phyloP scores from a whole-genome alignment of 768 basidiomycete species.

The Strobilomyces echinocephalus region DNA sequence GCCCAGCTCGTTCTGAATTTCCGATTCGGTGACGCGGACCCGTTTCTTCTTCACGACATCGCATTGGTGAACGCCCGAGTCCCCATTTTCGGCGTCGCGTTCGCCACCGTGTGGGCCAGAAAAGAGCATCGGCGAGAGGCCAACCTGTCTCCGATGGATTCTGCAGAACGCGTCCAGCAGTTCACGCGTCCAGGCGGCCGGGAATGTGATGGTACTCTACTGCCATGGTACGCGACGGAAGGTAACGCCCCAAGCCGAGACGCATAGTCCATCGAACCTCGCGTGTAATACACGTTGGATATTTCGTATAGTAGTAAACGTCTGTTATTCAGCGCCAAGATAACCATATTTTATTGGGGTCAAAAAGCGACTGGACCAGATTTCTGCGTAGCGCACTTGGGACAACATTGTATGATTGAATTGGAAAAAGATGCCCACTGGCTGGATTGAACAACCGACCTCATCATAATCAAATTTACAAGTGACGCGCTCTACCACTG shows the following conservation, averaged over 20 bases:
- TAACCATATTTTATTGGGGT: too few relatives aligned
- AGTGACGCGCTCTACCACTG: slow-evolving; percentile 45
- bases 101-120: not conserved
- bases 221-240: not conserved
- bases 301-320: too few relatives aligned
- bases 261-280: not conserved
- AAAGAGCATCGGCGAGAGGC: slow-evolving; percentile 4
- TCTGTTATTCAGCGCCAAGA: too few relatives aligned
- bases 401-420: too few relatives aligned
- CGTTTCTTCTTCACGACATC: not conserved
- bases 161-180: too few relatives aligned
- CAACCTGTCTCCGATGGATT: too few relatives aligned
- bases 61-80: slow-evolving; percentile 4
- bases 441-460: slow-evolving; percentile 45
- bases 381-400: too few relatives aligned
- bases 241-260: not conserved
- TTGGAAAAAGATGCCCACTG: slow-evolving; percentile 31
- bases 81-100: slow-evolving; percentile 7
- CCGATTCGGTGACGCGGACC: slow-evolving; percentile 2
- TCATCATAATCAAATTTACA: slow-evolving; percentile 34
- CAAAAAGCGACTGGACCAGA: too few relatives aligned
- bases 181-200: too few relatives aligned
- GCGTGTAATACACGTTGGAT: too few relatives aligned
- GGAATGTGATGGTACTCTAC: not conserved
- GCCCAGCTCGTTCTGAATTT: slow-evolving; percentile 22